Evolutionary conservation across 805 yeast species (phyloP).

Genomic region (Kluyveromyces starmeri): DNA sequence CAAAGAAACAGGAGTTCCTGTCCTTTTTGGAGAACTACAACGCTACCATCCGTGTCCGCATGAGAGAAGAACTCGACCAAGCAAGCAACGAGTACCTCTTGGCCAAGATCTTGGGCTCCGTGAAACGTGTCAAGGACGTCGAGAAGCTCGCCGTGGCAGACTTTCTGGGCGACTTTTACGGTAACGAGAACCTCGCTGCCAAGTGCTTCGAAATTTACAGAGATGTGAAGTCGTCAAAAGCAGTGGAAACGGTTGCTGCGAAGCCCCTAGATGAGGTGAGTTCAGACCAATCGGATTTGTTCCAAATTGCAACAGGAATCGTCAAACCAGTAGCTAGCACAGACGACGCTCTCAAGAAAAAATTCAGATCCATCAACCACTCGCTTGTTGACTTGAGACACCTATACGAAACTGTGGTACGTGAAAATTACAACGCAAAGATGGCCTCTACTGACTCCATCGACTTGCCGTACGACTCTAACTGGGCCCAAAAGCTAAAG

Average conservation of each 20-base stretch:
- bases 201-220: slow-evolving; percentile 18
- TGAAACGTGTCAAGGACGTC: slow-evolving; percentile 12
- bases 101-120: slow-evolving; percentile 32
- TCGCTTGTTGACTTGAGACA: slow-evolving; percentile 22
- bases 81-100: slow-evolving; percentile 42
- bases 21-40: slow-evolving; percentile 21
- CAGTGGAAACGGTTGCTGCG: slow-evolving; percentile 1
- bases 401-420: slow-evolving; percentile 20
- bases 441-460: slow-evolving; percentile 15
- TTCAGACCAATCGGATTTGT: slow-evolving; percentile 10
- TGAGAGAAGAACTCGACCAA: slow-evolving; percentile 17
- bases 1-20: slow-evolving; percentile 18
- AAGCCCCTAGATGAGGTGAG: slow-evolving; percentile 6
- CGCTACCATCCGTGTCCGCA: slow-evolving; percentile 15
- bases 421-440: slow-evolving; percentile 19
- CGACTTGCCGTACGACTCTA: slow-evolving; percentile 37
- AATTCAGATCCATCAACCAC: slow-evolving; percentile 22
- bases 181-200: slow-evolving; percentile 17
- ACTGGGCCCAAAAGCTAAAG: slow-evolving; percentile 41
- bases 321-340: slow-evolving; percentile 15
- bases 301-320: slow-evolving; percentile 11
- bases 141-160: slow-evolving; percentile 19
- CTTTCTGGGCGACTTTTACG: slow-evolving; percentile 33
- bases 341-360: slow-evolving; percentile 17
- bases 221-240: slow-evolving; percentile 16